A percentile compares a stretch with the other conserved stretches of the same genome.
These are phyloP conservation scores for Aspergillus leporis DNA, from an alignment of 495 filamentous ascomycete species.

Conservation along the genomic window DNA sequence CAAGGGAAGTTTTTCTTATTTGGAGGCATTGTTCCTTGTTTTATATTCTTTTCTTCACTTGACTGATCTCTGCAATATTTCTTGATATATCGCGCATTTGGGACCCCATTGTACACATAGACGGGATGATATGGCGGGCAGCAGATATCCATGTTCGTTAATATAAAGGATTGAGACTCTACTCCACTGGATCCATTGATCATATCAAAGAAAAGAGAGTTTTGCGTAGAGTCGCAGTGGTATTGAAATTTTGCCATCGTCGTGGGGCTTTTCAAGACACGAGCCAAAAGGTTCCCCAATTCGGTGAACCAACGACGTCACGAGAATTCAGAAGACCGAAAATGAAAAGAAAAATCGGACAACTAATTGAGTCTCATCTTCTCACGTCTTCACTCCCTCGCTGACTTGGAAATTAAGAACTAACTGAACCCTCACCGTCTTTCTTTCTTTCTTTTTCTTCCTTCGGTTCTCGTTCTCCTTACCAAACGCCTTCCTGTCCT, in stretches of 20 bases:
- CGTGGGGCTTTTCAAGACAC: slow-evolving; percentile 9
- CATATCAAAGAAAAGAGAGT: background rate
- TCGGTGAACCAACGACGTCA: slow-evolving; percentile 44
- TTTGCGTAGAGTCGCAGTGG: background rate
- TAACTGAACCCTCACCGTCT: background rate
- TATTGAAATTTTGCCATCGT: slow-evolving; percentile 3
- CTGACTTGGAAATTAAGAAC: too few relatives aligned
- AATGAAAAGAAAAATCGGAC: background rate
- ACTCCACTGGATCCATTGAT: background rate
- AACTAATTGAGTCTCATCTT: background rate
- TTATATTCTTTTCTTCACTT: slow-evolving; percentile 20
- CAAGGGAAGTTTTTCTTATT: slow-evolving; percentile 21
- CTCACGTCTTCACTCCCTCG: background rate
- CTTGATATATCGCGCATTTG: slow-evolving; percentile 12
- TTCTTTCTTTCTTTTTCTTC: background rate
- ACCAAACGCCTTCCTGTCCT: slow-evolving; percentile 3
- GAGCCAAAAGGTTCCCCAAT: background rate
- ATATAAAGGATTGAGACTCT: background rate
- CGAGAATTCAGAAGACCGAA: slow-evolving; percentile 32
- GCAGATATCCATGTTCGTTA: slow-evolving; percentile 4
- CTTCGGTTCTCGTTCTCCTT: background rate
- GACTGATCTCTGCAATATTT: slow-evolving; percentile 9
- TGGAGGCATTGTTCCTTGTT: slow-evolving; percentile 26
- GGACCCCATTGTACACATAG: slow-evolving; percentile 33
- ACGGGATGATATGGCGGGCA: slow-evolving; percentile 26